Evolutionary conservation across 208 protist species (phyloP).

Genomic region (Phytomonas sp.): DNA sequence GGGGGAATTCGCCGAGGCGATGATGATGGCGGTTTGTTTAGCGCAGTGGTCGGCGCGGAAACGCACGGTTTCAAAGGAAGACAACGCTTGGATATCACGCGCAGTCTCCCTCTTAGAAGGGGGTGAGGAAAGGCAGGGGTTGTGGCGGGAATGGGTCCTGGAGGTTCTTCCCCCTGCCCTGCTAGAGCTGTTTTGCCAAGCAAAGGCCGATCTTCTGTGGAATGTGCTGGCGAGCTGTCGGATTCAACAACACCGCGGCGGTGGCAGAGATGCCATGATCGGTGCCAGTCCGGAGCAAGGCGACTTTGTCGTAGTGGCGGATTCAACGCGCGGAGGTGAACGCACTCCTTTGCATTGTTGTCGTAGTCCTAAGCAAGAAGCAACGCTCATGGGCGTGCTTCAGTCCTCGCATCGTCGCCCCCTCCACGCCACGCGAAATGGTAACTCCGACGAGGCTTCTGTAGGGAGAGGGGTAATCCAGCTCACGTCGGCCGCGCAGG

Average conservation of each 20-base stretch:
- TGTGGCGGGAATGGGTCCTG: constrained; percentile 37
- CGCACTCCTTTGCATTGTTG: neutral
- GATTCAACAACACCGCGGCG: constrained; percentile 21
- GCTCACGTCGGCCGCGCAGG: constrained; percentile 21
- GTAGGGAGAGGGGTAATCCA: neutral
- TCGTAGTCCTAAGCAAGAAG: constrained; percentile 9
- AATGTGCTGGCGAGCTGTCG: constrained; percentile 71
- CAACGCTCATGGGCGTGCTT: constrained; percentile 11
- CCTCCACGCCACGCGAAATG: neutral
- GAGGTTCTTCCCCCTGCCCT: constrained; percentile 24
- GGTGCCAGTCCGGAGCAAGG: constrained; percentile 29
- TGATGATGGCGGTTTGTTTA: constrained; percentile 48
- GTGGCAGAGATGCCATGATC: constrained; percentile 13
- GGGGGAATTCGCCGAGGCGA: constrained; percentile 35
- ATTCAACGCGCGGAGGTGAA: neutral
- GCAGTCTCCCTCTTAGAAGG: too few species aligned
- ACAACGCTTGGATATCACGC: too few species aligned
- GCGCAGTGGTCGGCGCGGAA: constrained; percentile 5
- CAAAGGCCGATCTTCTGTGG: constrained; percentile 45
- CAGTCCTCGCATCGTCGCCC: constrained; percentile 14
- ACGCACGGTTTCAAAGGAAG: neutral
- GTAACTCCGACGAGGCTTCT: neutral
- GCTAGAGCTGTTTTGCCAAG: constrained; percentile 20
- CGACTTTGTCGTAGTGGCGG: constrained; percentile 40
- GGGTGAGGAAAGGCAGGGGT: constrained; percentile 47